Conservation (phyloP, 2,329 filamentous ascomycete species). For the Sporothrix globosa region DNA sequence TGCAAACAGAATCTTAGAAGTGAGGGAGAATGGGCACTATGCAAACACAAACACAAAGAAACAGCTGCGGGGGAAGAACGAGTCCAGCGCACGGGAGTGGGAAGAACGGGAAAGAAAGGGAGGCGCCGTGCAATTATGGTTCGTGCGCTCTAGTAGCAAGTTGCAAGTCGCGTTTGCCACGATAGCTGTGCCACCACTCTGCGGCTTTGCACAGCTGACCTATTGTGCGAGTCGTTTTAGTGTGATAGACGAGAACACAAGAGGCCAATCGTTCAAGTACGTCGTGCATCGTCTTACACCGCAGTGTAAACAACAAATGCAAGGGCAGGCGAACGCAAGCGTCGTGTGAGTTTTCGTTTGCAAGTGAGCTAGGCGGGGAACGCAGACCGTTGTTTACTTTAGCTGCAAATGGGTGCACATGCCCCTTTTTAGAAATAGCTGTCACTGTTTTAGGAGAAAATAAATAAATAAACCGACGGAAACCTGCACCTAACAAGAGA, state of each 20-base stretch:
- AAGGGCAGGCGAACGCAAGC: not conserved
- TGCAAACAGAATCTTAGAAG: not conserved
- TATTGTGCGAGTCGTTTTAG: not conserved
- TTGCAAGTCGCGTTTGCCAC: constrained; percentile 8
- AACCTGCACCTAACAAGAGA: no score
- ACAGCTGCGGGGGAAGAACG: not conserved
- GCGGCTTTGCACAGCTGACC: not conserved
- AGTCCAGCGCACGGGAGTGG: not conserved
- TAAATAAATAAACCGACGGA: no score
- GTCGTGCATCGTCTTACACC: not conserved
- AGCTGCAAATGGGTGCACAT: no score
- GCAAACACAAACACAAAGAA: not conserved
- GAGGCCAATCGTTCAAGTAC: not conserved
- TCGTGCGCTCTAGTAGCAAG: not conserved
- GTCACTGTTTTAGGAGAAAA: no score
- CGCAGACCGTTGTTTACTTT: constrained; percentile 3
- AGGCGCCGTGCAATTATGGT: not conserved
- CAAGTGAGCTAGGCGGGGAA: not conserved
- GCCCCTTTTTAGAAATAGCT: no score
- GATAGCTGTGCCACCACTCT: not conserved
- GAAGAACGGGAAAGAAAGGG: not conserved
- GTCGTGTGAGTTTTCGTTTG: not conserved
- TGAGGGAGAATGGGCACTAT: not conserved
- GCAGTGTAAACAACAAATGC: not conserved
- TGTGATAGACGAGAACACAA: not conserved